A percentile compares a stretch with the other conserved stretches of the same genome.
Evolutionary conservation across 176 grass and related monocot species (phyloP).

Genomic region (Aegilops speltoides): DNA sequence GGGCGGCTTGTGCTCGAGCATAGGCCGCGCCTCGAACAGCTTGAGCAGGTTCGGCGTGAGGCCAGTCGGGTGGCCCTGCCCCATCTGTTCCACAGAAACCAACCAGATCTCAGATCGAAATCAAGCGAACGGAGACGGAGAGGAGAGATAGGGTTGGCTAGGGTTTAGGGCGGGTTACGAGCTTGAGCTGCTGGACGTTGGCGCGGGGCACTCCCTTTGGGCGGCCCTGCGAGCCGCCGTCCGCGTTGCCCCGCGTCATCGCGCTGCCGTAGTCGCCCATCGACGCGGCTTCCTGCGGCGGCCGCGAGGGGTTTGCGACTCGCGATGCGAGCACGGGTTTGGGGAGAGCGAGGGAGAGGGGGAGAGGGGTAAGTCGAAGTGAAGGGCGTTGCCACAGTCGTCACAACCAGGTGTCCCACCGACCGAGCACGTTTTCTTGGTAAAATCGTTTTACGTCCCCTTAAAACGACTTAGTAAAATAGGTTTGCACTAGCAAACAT

Average conservation of each 20-base stretch:
- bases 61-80: conserved; percentile 75
- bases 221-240: conserved; percentile 62
- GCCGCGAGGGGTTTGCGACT: conserved; percentile 11
- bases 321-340: neutral
- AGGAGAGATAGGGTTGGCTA: conserved; percentile 1
- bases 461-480: no score
- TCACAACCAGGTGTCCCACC: no score
- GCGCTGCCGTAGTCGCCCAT: conserved; percentile 82
- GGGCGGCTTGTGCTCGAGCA: conserved; percentile 64
- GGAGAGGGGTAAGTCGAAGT: no score
- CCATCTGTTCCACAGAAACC: conserved; percentile 50
- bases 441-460: no score
- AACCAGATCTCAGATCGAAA: conserved; percentile 14
- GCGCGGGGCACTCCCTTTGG: conserved; percentile 69
- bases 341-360: neutral
- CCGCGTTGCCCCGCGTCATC: conserved; percentile 64
- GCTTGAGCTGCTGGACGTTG: conserved; percentile 78
- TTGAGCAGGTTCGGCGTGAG: conserved; percentile 75
- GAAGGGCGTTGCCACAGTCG: no score
- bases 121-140: neutral
- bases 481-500: no score
- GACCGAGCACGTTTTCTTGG: no score
- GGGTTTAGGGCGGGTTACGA: conserved; percentile 50
- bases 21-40: conserved; percentile 72
- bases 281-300: conserved; percentile 10